Percentiles rank a stretch among this genome's conserved stretches.
These are phyloP conservation scores for Cornus kousa DNA, from an alignment of 148 eudicot genomes.

Conservation along the genomic window DNA sequence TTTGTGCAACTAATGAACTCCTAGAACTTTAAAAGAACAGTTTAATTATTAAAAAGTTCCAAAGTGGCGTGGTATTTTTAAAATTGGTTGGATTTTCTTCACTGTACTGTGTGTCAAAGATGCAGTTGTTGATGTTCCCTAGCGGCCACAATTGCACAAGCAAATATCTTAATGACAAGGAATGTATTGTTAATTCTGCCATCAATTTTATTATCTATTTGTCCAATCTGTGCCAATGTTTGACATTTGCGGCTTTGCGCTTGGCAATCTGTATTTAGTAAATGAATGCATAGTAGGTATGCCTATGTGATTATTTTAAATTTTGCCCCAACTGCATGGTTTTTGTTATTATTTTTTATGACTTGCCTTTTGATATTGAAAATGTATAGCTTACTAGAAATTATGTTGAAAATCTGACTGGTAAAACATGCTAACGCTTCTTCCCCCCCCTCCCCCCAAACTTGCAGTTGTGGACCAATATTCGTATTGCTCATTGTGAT, in stretches of 20 bases:
- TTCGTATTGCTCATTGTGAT: constrained; percentile 40
- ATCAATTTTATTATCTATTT: neutral
- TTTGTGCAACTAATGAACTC: neutral
- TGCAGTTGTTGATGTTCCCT: neutral
- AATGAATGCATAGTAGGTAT: neutral
- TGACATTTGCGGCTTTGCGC: neutral
- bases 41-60: neutral
- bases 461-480: constrained; percentile 60
- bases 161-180: no score
- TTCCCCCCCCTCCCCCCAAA: constrained; percentile 1
- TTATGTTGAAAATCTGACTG: neutral
- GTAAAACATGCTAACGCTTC: constrained; percentile 19
- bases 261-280: neutral
- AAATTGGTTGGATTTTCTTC: no score
- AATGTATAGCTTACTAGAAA: no score
- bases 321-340: neutral
- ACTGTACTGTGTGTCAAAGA: neutral
- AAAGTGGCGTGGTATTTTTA: neutral
- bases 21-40: neutral
- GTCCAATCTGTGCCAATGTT: neutral
- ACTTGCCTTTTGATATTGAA: neutral
- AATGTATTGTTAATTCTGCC: neutral
- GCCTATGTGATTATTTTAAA: neutral
- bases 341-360: neutral
- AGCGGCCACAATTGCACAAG: neutral